Base-by-base conservation (phyloP, 306 rosid species). In the Mimosa bimucronata region DNA sequence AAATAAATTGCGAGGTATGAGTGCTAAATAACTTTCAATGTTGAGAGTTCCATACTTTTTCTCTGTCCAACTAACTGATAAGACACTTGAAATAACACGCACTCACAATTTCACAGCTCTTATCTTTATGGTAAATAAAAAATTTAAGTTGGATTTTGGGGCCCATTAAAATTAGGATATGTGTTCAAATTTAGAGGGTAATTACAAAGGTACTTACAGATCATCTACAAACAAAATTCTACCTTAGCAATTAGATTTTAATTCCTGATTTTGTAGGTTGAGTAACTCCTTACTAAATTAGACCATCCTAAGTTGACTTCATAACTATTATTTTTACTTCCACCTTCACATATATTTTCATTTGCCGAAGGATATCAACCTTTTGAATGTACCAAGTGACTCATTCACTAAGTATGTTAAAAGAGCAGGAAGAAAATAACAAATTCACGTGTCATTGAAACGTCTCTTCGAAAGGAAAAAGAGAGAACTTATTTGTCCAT, bases 381-480 rank as follows among this genome's bases (percentile, higher is more conserved):
- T 7, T 55, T 61, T 53, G 21, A 18, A 55, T 19, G 60, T 42
- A 25, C 71, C n/a, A 34, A 73, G 5, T 25, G 2, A 58, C 1
- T 58, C n/a, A 1, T 26, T 46, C 42, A 46, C 62, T 44, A 23
- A 73, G 80, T 19, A 57, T 4, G n/a, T 44, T 37, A 23, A 28
- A 12, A 31, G 12, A 57, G 52, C 14, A 45, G 73, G 46, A 40
- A 38, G 65, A 23, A n/a, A 28, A 60, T 23, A 9, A 30, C 65
- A 67, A 23, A 58, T 31, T 58, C 28, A 42, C 42, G 53, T 2
- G 34, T 42, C 40, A 41, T 13, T 13, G 14, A 41, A 80, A 18
- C 15, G 52, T 41, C 62, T 55, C 61, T 66, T 74, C 72, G 52
- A 34, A 16, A 2, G 50, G 40, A 62, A 70, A 34, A 61, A 76